Evolutionary conservation across 2,329 filamentous ascomycete species (phyloP).

Genomic region (Fusarium tupiense): DNA sequence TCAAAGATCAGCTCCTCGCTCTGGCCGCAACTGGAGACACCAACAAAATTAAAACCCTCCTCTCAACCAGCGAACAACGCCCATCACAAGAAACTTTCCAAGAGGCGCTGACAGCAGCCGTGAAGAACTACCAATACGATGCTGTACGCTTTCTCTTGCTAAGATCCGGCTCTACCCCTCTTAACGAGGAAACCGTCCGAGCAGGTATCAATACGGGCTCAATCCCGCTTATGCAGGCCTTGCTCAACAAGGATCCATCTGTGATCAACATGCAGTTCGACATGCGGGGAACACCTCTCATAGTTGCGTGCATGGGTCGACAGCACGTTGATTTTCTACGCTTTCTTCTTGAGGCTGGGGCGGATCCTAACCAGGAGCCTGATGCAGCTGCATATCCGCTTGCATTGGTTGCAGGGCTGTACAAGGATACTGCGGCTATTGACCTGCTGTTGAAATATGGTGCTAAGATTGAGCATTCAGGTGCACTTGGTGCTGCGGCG

Average conservation of each 20-base stretch:
- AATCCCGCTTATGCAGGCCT: background rate
- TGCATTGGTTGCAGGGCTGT: background rate
- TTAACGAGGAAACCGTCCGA: background rate
- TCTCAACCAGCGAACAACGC: rapidly evolving
- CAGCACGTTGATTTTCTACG: background rate
- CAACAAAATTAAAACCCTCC: background rate
- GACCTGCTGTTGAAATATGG: background rate
- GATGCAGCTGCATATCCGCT: background rate
- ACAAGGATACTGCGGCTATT: background rate
- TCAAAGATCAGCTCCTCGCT: background rate
- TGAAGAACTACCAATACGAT: background rate
- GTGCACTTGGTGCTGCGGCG: background rate
- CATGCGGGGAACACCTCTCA: background rate
- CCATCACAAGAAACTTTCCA: background rate
- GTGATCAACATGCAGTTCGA: slow-evolving; percentile 3
- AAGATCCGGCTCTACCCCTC: rapidly evolving
- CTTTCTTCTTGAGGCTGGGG: background rate
- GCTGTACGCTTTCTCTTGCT: rapidly evolving
- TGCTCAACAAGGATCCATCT: background rate
- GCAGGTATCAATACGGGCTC: background rate
- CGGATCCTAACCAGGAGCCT: background rate
- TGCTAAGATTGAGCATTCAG: background rate
- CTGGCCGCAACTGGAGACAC: background rate
- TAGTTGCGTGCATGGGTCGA: background rate
- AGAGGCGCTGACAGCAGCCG: background rate